These are phyloP conservation scores for Leccinum obscurum DNA, from an alignment of 768 basidiomycete species.

Conservation along the genomic window DNA sequence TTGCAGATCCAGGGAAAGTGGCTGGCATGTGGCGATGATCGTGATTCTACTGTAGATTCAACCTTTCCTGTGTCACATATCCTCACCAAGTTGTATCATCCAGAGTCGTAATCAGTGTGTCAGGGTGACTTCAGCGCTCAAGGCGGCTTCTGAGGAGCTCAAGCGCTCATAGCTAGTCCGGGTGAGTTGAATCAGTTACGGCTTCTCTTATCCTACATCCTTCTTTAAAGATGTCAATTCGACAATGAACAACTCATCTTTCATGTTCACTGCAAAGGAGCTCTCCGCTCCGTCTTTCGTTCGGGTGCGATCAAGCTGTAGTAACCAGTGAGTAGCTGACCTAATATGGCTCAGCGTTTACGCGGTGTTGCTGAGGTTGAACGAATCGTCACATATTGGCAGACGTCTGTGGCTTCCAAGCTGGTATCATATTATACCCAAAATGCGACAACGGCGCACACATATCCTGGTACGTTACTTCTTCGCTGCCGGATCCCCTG, in stretches of 20 bases:
- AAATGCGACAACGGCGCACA: conserved; percentile 8
- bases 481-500: conserved; percentile 4
- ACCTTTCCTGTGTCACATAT: conserved; percentile 1
- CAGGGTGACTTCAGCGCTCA: conserved; percentile 43
- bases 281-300: conserved; percentile 46
- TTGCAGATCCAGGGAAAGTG: conserved; percentile 39
- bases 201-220: conserved; percentile 5
- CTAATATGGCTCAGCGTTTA: conserved; percentile 9
- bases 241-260: conserved; percentile 42
- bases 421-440: conserved; percentile 21
- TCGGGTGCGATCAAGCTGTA: conserved; percentile 43
- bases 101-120: conserved; percentile 51
- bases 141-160: conserved; percentile 35
- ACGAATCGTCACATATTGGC: conserved; percentile 55
- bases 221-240: conserved; percentile 9
- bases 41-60: background rate
- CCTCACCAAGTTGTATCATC: conserved; percentile 47
- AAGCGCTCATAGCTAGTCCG: conserved; percentile 20
- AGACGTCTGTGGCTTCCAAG: conserved; percentile 39
- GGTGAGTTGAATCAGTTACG: conserved; percentile 33
- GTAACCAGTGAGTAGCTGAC: conserved; percentile 35
- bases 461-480: conserved; percentile 14
- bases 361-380: conserved; percentile 40
- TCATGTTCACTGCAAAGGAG: conserved; percentile 48
- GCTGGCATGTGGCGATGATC: conserved; percentile 40